Conservation (phyloP, 441 rosid species). For the Sinapis alba region DNA sequence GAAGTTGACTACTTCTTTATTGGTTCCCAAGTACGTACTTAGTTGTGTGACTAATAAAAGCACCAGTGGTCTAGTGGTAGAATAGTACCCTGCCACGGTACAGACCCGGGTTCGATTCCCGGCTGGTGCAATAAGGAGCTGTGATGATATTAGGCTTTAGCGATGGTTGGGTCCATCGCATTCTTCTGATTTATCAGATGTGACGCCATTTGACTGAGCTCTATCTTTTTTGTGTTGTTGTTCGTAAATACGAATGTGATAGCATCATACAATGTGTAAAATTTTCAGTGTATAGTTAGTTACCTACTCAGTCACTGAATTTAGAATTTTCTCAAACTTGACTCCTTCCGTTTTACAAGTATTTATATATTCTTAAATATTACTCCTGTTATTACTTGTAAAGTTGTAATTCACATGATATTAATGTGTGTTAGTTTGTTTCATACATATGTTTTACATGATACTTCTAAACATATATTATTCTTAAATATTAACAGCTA, state of each 20-base stretch:
- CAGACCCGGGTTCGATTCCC: constrained; percentile 83
- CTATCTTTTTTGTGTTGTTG: not conserved
- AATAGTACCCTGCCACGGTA: constrained; percentile 81
- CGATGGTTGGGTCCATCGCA: not conserved
- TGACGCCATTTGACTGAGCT: not conserved
- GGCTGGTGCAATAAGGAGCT: constrained; percentile 48
- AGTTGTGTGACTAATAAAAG: not conserved
- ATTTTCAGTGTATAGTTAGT: no score
- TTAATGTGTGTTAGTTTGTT: not conserved
- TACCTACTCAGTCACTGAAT: not conserved
- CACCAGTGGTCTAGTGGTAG: constrained; percentile 81
- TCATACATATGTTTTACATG: not conserved
- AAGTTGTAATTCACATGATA: no score
- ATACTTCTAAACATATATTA: not conserved
- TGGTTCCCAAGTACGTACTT: no score
- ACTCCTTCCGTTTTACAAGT: not conserved
- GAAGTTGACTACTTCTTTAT: no score
- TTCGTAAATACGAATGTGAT: no score
- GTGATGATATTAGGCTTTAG: not conserved
- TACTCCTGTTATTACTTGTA: no score
- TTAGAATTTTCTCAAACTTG: not conserved
- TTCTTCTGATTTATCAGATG: not conserved
- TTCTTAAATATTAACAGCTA: not conserved
- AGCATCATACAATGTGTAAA: no score
- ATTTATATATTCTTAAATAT: not conserved